Evolutionary conservation across 2,329 filamentous ascomycete genomes (phyloP).

Genomic region (Fusarium sp.): DNA sequence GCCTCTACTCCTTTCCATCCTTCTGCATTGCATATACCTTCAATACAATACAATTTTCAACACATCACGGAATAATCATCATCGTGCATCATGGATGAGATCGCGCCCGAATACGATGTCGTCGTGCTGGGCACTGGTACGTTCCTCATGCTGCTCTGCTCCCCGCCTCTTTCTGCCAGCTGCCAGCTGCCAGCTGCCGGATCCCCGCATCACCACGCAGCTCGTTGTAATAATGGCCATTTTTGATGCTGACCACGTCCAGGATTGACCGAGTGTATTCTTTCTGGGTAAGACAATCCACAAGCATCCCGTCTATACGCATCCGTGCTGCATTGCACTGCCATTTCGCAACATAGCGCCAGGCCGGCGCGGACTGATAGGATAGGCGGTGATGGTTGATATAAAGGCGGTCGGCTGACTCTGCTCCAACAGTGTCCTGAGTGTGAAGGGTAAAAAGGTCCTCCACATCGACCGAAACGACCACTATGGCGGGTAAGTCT

Average conservation of each 20-base stretch:
- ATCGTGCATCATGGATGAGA: slow-evolving; percentile 84
- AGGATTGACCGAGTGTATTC: slow-evolving; percentile 99
- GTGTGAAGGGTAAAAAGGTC: slow-evolving; percentile 99
- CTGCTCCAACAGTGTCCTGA: slow-evolving; percentile 73
- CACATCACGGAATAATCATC: slow-evolving; percentile 28
- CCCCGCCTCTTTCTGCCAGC: slow-evolving; percentile 28
- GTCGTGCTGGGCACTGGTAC: slow-evolving; percentile 97
- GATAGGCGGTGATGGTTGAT: slow-evolving; percentile 30
- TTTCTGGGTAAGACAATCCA: slow-evolving; percentile 79
- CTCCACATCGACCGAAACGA: slow-evolving; percentile 98
- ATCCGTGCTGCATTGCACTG: not conserved
- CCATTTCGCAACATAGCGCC: slow-evolving; percentile 10
- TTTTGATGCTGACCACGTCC: slow-evolving; percentile 41
- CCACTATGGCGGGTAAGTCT: slow-evolving; percentile 94
- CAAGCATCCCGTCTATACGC: not conserved
- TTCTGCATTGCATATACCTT: slow-evolving; percentile 9
- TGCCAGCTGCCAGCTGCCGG: slow-evolving; percentile 22
- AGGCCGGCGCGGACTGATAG: slow-evolving; percentile 20
- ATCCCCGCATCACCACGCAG: slow-evolving; percentile 38
- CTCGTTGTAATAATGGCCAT: slow-evolving; percentile 5
- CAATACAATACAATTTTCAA: slow-evolving; percentile 10
- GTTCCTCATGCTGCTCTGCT: slow-evolving; percentile 49
- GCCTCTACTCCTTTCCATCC: slow-evolving; percentile 14
- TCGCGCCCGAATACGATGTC: slow-evolving; percentile 98
- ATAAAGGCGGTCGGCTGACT: slow-evolving; percentile 42